Evolutionary conservation across 805 yeast species (phyloP).

Genomic region (Hanseniaspora valbyensis): DNA sequence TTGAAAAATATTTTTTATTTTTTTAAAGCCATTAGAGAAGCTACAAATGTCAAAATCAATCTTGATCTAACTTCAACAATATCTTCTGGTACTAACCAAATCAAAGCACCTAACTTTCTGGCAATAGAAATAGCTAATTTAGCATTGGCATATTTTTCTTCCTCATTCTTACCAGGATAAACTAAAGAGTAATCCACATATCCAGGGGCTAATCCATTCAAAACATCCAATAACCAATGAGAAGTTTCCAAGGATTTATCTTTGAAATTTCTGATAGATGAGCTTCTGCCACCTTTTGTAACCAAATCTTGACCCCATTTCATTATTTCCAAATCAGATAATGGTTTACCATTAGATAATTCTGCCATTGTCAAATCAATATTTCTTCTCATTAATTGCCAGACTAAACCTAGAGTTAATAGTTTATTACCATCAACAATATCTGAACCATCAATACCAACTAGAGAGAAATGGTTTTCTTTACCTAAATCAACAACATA

Average conservation of each 20-base stretch:
- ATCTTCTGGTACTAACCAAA: conserved; percentile 99
- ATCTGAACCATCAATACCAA: conserved; percentile 97
- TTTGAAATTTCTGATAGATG: conserved; percentile 69
- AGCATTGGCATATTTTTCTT: conserved; percentile 86
- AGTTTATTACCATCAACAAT: conserved; percentile 87
- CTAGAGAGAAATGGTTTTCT: conserved; percentile 81
- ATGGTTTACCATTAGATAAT: conserved; percentile 61
- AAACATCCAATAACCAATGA: conserved; percentile 74
- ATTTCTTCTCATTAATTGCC: conserved; percentile 98
- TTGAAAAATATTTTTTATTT: conserved; percentile 16
- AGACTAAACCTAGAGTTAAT: conserved; percentile 81
- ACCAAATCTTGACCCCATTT: conserved; percentile 89
- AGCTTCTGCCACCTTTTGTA: conserved; percentile 67
- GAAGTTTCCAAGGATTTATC: conserved; percentile 70
- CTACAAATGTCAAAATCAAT: conserved; percentile 86
- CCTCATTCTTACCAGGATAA: conserved; percentile 64
- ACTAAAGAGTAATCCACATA: conserved; percentile 94
- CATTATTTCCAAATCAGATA: conserved; percentile 76
- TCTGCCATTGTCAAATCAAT: conserved; percentile 72
- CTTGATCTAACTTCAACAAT: conserved; percentile 92
- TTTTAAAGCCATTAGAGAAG: conserved; percentile 75
- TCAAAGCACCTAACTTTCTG: conserved; percentile 92
- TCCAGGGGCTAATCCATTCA: conserved; percentile 92
- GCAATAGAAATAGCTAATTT: conserved; percentile 96
- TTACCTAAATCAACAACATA: conserved; percentile 96